A percentile compares a stretch with the other conserved stretches of the same genome.
These are phyloP conservation scores for Skeletonema potamos DNA, from an alignment of 108 stramenopile genomes.

Conservation along the genomic window DNA sequence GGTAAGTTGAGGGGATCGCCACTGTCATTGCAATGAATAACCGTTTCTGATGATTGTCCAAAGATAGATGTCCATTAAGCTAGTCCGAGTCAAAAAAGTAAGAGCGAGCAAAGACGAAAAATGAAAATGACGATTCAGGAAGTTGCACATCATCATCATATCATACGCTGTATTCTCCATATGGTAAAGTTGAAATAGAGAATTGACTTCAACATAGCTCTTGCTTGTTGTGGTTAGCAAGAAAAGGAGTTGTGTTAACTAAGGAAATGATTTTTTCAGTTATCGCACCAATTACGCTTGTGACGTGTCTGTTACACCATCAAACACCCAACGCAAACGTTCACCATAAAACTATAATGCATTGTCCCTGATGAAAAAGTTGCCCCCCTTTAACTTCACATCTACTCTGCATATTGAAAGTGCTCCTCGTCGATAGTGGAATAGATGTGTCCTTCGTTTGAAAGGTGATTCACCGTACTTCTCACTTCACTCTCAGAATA, in stretches of 20 bases:
- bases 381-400: neutral
- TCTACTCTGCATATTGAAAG: slow-evolving; percentile 46
- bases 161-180: too few relatives aligned
- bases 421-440: slow-evolving; percentile 78
- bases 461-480: slow-evolving; percentile 49
- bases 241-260: neutral
- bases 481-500: slow-evolving; percentile 56
- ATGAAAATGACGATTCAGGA: too few relatives aligned
- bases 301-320: neutral
- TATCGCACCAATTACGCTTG: neutral
- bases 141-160: too few relatives aligned
- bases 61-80: too few relatives aligned
- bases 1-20: too few relatives aligned
- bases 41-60: too few relatives aligned
- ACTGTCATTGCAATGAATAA: too few relatives aligned
- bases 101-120: too few relatives aligned
- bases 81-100: too few relatives aligned
- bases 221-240: too few relatives aligned
- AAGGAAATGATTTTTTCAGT: neutral
- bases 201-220: too few relatives aligned
- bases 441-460: slow-evolving; percentile 79
- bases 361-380: neutral
- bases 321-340: neutral
- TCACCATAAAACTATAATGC: neutral
- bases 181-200: too few relatives aligned